Percentiles rank a stretch among this genome's conserved stretches.
Conservation (phyloP, 345 rosid genomes). For the Populus ilicifolia region DNA sequence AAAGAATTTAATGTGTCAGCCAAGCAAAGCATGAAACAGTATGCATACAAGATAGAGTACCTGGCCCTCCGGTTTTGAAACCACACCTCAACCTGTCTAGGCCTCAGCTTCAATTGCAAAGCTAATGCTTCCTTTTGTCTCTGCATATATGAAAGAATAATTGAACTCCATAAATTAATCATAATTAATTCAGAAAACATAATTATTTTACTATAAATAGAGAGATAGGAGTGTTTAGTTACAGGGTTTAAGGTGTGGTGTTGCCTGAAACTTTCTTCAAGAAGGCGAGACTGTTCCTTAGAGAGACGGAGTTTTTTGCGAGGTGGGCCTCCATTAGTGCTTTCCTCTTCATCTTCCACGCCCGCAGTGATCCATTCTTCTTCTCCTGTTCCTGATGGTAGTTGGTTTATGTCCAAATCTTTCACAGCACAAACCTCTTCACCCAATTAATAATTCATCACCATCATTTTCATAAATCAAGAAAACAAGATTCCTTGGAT, state of each 20-base stretch:
- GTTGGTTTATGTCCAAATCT: constrained; percentile 67
- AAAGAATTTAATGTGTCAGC: not conserved
- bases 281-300: constrained; percentile 90
- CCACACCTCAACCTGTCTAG: constrained; percentile 97
- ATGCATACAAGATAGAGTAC: constrained; percentile 30
- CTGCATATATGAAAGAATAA: constrained; percentile 30
- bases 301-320: constrained; percentile 87
- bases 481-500: not conserved
- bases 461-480: not conserved
- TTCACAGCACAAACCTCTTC: constrained; percentile 32
- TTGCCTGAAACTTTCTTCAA: constrained; percentile 91
- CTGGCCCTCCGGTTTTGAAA: constrained; percentile 99
- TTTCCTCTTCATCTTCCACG: constrained; percentile 51
- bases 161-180: not conserved
- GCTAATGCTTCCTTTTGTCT: constrained; percentile 92
- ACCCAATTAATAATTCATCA: constrained; percentile 1
- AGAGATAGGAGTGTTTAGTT: not conserved
- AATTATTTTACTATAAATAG: not conserved
- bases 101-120: constrained; percentile 66
- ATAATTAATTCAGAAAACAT: not conserved
- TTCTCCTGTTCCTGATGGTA: constrained; percentile 42
- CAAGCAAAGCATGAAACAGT: not conserved
- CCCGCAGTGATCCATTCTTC: constrained; percentile 43
- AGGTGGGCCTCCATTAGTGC: constrained; percentile 53
- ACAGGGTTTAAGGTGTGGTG: constrained; percentile 68